These are phyloP conservation scores for Nitzschia palea DNA, from an alignment of 108 stramenopile genomes.

Conservation along the genomic window DNA sequence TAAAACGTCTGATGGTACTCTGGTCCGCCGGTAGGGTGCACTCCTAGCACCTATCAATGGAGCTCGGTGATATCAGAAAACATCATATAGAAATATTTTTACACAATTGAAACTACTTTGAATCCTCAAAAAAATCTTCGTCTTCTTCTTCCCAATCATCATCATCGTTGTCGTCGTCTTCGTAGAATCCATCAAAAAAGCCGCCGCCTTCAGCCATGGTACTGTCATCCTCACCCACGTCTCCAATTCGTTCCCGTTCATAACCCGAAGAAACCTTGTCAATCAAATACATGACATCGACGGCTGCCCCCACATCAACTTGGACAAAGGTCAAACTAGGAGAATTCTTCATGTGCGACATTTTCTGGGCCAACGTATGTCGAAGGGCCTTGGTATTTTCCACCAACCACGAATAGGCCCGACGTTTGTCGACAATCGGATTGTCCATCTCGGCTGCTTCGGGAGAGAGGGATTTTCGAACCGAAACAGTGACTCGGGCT, in stretches of 20 bases:
- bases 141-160: constrained; percentile 61
- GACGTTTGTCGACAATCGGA: constrained; percentile 60
- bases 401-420: constrained; percentile 85
- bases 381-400: constrained; percentile 70
- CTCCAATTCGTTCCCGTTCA: constrained; percentile 55
- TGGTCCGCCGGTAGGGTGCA: too few relatives aligned
- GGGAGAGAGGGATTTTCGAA: constrained; percentile 40
- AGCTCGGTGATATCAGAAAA: too few relatives aligned
- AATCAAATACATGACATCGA: constrained; percentile 89
- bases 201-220: constrained; percentile 23
- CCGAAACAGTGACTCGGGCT: constrained; percentile 80
- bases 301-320: constrained; percentile 87
- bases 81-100: too few relatives aligned
- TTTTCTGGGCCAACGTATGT: constrained; percentile 72
- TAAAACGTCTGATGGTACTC: too few relatives aligned
- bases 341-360: constrained; percentile 82
- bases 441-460: constrained; percentile 19
- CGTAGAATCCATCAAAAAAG: constrained; percentile 35
- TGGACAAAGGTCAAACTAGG: constrained; percentile 84
- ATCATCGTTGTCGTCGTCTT: constrained; percentile 52
- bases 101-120: too few relatives aligned
- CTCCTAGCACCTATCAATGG: too few relatives aligned
- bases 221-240: constrained; percentile 31
- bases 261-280: constrained; percentile 71
- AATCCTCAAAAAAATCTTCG: constrained; percentile 44